These are phyloP conservation scores for Anethum foeniculum DNA, from an alignment of 140 eudicot genomes.

Conservation along the genomic window DNA sequence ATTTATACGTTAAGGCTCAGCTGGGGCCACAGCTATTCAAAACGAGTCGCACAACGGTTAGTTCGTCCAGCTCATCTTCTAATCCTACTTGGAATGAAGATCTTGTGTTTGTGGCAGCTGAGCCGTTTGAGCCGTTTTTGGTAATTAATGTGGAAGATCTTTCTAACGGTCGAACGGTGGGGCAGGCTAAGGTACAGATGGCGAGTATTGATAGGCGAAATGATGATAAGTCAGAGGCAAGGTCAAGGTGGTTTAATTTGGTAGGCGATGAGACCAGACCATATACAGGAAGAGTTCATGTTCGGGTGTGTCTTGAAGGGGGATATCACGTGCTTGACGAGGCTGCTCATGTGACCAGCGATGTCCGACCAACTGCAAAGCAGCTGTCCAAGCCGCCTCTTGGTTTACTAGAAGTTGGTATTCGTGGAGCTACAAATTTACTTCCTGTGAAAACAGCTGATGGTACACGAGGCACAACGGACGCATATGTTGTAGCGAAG, in stretches of 20 bases:
- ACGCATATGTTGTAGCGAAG: constrained; percentile 81
- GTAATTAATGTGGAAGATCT: constrained; percentile 73
- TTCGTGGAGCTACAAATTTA: constrained; percentile 66
- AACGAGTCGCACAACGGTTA: constrained; percentile 56
- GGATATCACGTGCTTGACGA: constrained; percentile 98
- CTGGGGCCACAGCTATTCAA: constrained; percentile 80
- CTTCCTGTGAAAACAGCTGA: constrained; percentile 85
- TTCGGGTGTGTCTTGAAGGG: constrained; percentile 74
- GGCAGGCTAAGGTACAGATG: constrained; percentile 68
- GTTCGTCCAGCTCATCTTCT: constrained; percentile 38
- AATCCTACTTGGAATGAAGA: constrained; percentile 97
- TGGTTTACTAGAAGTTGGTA: constrained; percentile 84
- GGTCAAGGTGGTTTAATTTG: constrained; percentile 82
- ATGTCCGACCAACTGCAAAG: constrained; percentile 68
- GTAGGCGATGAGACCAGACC: constrained; percentile 55
- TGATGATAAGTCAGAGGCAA: constrained; percentile 61
- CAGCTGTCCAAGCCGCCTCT: constrained; percentile 68
- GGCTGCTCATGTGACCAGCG: constrained; percentile 93
- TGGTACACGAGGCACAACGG: constrained; percentile 84
- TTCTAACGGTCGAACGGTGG: constrained; percentile 46
- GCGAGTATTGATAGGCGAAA: constrained; percentile 62
- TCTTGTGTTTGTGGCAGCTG: constrained; percentile 79
- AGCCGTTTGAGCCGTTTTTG: constrained; percentile 97
- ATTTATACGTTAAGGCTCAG: constrained; percentile 77
- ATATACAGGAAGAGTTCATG: constrained; percentile 83